Conservation (phyloP, 768 basidiomycete genomes). For the Mycena vitilis region DNA sequence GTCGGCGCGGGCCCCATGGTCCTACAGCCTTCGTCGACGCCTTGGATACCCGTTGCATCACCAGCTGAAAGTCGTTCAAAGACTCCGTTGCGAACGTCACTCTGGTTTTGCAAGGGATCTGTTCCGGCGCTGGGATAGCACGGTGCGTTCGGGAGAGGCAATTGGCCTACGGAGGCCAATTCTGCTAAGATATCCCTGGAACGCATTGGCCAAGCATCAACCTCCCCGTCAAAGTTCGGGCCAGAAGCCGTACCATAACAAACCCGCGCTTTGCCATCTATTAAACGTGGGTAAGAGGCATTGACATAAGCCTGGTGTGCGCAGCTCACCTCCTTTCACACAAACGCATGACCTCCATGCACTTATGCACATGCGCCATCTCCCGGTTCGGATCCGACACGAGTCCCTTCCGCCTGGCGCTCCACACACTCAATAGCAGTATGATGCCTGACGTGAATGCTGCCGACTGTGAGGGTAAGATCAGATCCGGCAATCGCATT, state of each 20-base stretch:
- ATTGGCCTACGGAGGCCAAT: constrained; percentile 36
- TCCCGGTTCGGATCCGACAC: constrained; percentile 62
- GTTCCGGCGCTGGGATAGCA: too few relatives aligned
- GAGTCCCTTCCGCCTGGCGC: constrained; percentile 61
- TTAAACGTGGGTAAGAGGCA: too few relatives aligned
- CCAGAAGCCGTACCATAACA: constrained; percentile 34
- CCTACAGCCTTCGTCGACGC: not conserved
- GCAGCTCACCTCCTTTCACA: constrained; percentile 51
- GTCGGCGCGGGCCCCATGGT: constrained; percentile 1
- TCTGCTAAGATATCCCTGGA: constrained; percentile 36
- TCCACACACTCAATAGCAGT: constrained; percentile 76
- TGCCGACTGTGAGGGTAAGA: constrained; percentile 41
- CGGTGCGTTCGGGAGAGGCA: not conserved
- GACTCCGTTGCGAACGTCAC: too few relatives aligned
- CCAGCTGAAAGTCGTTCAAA: too few relatives aligned
- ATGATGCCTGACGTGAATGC: constrained; percentile 61
- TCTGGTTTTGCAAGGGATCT: not conserved
- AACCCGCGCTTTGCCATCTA: constrained; percentile 58
- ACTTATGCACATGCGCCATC: constrained; percentile 69
- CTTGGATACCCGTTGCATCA: too few relatives aligned
- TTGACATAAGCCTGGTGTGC: too few relatives aligned
- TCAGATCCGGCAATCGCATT: not conserved
- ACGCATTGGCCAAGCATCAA: too few relatives aligned
- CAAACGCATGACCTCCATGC: constrained; percentile 60
- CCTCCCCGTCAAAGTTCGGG: constrained; percentile 16